Evolutionary conservation across 208 protist genomes (phyloP).

Genomic region (Leptomonas pyrrhocoris): DNA sequence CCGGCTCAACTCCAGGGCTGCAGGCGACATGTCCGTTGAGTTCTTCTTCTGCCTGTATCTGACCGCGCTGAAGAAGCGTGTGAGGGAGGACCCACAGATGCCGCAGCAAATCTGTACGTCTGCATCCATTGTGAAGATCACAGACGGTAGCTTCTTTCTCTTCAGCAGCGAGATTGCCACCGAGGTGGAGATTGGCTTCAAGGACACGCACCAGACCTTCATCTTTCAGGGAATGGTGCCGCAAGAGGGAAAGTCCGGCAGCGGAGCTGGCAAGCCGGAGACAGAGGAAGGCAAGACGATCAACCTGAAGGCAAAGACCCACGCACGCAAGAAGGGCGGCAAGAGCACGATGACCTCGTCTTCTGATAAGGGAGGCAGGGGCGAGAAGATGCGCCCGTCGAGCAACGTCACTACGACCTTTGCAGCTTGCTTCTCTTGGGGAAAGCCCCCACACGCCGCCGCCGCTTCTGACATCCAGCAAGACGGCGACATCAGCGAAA

Average conservation of each 20-base stretch:
- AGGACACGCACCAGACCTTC: slow-evolving; percentile 52
- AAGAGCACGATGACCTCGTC: slow-evolving; percentile 27
- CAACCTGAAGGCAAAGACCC: slow-evolving; percentile 30
- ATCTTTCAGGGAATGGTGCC: slow-evolving; percentile 21
- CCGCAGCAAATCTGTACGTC: slow-evolving; percentile 24
- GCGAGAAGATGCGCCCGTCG: background rate
- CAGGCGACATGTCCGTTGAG: slow-evolving; percentile 56
- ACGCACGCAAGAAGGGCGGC: slow-evolving; percentile 33
- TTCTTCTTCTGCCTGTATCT: slow-evolving; percentile 86
- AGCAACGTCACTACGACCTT: background rate
- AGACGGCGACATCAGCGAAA: slow-evolving; percentile 36
- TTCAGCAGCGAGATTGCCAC: slow-evolving; percentile 55
- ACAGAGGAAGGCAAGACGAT: slow-evolving; percentile 3
- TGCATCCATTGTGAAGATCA: slow-evolving; percentile 34
- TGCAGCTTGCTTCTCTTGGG: slow-evolving; percentile 5
- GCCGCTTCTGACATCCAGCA: background rate
- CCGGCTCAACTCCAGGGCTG: slow-evolving; percentile 58
- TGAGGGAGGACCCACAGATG: slow-evolving; percentile 26
- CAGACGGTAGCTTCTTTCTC: slow-evolving; percentile 27
- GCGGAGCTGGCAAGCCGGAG: background rate
- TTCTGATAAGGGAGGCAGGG: background rate
- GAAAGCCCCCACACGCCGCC: background rate
- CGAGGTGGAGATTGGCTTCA: slow-evolving; percentile 54
- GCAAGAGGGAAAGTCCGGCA: background rate
- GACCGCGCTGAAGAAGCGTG: slow-evolving; percentile 42